Evolutionary conservation across 306 rosid species (phyloP), one percentile per base, ranked within the genome.

Genomic region (Vigna hirtella): DNA sequence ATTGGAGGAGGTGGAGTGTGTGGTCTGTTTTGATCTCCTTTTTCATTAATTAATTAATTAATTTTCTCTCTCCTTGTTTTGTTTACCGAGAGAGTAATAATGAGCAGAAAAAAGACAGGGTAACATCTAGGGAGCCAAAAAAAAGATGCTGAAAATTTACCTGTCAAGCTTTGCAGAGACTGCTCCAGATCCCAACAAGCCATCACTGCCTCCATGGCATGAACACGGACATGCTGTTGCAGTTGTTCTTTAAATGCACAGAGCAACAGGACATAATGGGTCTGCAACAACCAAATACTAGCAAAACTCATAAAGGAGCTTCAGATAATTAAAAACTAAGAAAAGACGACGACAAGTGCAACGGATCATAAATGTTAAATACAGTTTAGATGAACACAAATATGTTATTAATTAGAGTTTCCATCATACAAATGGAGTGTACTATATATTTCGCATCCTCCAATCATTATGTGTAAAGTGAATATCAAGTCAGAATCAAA

Each of bases 191-290:
- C 96, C 97, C 97, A 92, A 73, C 97, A 92, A 70, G 96, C 93
- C 97, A 90, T 89, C 48, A 92, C 97, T n/a, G 97, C 97, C 71
- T 92, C 96, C 95, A 90, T 92, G 40, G 97, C 97, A 86, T 92
- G 97, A 74, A 90, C 90, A 38, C 93, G 88, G 45, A 92, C 97
- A 83, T 92, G 97, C 62, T 90, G 97, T 48, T 92, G 97, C 89
- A 92, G 72, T 66, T 92, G 93, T 76, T 92, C 96, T 83, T 92
- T 92, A 77, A 92, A 89, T 48, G 97, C 90, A 67, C 95, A 90
- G 3, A 92, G 90, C 85, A 92, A 79, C 32, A 92, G 76, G 56
- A 92, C 91, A 71, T 92, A 90, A 63, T 92, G 89, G 36, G 97
- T 88, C 95, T 92, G 26, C 84, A 79, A 49, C 58, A 59, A 66